Evolutionary conservation across 2,329 filamentous ascomycete genomes (phyloP).

Genomic region (Colletotrichum spaethianum): DNA sequence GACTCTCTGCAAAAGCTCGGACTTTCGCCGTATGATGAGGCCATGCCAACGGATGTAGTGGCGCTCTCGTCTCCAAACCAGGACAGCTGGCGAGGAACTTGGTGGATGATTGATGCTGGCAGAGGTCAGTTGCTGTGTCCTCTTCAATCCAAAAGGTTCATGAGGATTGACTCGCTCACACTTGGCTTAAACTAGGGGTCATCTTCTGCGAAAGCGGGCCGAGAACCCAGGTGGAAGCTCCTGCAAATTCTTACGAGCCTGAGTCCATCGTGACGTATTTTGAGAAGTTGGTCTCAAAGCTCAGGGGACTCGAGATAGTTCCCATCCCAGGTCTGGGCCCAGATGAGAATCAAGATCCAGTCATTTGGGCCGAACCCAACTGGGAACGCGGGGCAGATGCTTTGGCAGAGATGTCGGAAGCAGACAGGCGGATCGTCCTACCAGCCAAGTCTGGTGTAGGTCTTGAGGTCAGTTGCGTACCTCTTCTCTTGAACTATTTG

Average conservation of each 20-base stretch:
- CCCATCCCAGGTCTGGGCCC: slow-evolving; percentile 14
- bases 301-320: slow-evolving; percentile 11
- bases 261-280: slow-evolving; percentile 11
- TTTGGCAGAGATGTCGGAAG: not conserved
- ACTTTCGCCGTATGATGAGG: slow-evolving; percentile 13
- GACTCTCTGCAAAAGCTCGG: not conserved
- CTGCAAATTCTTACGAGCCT: not conserved
- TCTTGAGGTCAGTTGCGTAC: slow-evolving; percentile 4
- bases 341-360: slow-evolving; percentile 3
- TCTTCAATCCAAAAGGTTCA: not conserved
- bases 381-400: slow-evolving; percentile 1
- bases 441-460: not conserved
- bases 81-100: slow-evolving; percentile 6
- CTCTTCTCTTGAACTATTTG: not conserved
- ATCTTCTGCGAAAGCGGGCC: slow-evolving; percentile 7
- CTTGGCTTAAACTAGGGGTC: slow-evolving; percentile 7
- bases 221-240: not conserved
- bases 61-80: slow-evolving; percentile 2
- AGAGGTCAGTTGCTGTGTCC: slow-evolving; percentile 15
- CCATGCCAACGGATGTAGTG: slow-evolving; percentile 4
- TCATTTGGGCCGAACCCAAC: slow-evolving; percentile 23
- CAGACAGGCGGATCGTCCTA: slow-evolving; percentile 1
- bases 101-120: slow-evolving; percentile 10
- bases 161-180: not conserved
- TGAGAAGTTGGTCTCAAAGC: slow-evolving; percentile 2